These are phyloP conservation scores for Oenanthe sinensis DNA, from an alignment of 129 eudicot species.

Conservation along the genomic window DNA sequence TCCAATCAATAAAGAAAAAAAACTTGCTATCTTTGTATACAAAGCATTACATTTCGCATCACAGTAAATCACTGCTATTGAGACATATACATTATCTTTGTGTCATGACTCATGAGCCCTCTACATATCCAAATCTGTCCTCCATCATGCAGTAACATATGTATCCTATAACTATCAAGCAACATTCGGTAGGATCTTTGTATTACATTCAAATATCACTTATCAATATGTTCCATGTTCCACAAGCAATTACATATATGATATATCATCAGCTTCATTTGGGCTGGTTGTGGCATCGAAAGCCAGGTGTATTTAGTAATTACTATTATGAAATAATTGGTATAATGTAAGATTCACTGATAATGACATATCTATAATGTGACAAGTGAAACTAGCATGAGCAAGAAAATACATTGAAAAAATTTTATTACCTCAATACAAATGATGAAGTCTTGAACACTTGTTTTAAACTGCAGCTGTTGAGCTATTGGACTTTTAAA, in stretches of 20 bases:
- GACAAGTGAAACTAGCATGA: background rate
- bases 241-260: background rate
- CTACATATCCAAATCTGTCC: background rate
- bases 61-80: background rate
- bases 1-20: too few relatives aligned
- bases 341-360: background rate
- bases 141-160: background rate
- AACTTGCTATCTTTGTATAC: background rate
- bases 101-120: background rate
- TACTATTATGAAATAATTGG: background rate
- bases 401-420: background rate
- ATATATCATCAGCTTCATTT: background rate
- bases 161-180: background rate
- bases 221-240: background rate
- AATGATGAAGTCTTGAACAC: conserved; percentile 82
- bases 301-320: background rate
- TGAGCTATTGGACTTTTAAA: conserved; percentile 81
- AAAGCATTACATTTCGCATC: background rate
- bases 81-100: background rate
- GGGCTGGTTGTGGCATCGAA: background rate
- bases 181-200: background rate
- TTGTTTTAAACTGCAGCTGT: conserved; percentile 62
- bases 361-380: background rate
- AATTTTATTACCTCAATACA: conserved; percentile 77
- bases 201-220: background rate